phyloP scores from a whole-genome alignment of 2,329 filamentous ascomycete genomes.

The Tolypocladium tundrense region DNA sequence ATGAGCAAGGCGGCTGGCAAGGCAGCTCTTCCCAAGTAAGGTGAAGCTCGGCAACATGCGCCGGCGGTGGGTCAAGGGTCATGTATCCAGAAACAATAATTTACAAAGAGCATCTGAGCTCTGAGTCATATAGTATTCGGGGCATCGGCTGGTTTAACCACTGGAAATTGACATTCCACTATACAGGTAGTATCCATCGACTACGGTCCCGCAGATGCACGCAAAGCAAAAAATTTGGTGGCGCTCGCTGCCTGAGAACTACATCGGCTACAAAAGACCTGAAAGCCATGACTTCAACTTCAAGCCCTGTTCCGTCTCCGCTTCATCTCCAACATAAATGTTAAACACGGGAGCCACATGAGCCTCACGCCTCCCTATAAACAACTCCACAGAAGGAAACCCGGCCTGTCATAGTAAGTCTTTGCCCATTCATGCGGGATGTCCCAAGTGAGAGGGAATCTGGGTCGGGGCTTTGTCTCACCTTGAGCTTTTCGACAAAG shows the following conservation, averaged over 20 bases:
- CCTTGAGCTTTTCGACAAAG: slow-evolving; percentile 9
- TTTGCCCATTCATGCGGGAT: background rate
- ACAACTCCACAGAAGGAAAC: slow-evolving; percentile 8
- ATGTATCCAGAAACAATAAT: too few relatives aligned
- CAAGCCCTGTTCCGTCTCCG: slow-evolving; percentile 11
- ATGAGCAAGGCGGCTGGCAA: slow-evolving; percentile 19
- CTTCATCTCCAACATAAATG: slow-evolving; percentile 8
- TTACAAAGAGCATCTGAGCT: too few relatives aligned
- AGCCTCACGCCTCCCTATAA: slow-evolving; percentile 9
- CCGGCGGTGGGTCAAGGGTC: too few relatives aligned
- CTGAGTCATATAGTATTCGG: too few relatives aligned
- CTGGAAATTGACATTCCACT: too few relatives aligned
- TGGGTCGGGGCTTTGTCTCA: background rate
- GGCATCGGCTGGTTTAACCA: too few relatives aligned
- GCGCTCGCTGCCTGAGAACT: too few relatives aligned
- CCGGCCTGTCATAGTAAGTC: slow-evolving; percentile 2
- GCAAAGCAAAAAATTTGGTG: too few relatives aligned
- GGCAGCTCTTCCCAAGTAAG: slow-evolving; percentile 5
- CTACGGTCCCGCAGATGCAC: too few relatives aligned
- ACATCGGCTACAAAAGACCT: slow-evolving; percentile 4
- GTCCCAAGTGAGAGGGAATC: background rate
- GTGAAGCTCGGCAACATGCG: too few relatives aligned
- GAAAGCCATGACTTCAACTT: slow-evolving; percentile 11
- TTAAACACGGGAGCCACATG: slow-evolving; percentile 13
- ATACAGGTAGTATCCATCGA: too few relatives aligned